phyloP scores from a whole-genome alignment of 2,329 filamentous ascomycete genomes.

The Paecilomyces fulvus region DNA sequence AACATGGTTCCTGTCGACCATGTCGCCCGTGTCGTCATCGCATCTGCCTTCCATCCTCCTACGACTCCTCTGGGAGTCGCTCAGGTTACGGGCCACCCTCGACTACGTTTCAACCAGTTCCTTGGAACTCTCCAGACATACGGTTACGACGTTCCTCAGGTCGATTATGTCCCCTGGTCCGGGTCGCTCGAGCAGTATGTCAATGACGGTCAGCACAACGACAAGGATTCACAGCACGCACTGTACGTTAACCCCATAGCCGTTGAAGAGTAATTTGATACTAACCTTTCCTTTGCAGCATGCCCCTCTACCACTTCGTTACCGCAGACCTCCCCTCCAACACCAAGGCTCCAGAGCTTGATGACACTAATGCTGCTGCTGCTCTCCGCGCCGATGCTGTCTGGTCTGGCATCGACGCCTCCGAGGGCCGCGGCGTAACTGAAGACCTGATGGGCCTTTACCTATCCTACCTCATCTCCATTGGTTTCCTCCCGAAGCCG shows the following conservation, averaged over 20 bases:
- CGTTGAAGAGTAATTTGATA: not conserved
- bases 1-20: conserved; percentile 85
- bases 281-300: conserved; percentile 20
- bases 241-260: conserved; percentile 36
- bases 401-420: conserved; percentile 51
- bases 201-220: conserved; percentile 46
- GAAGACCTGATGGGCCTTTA: conserved; percentile 56
- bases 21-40: conserved; percentile 71
- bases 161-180: conserved; percentile 63
- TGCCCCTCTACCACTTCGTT: conserved; percentile 68
- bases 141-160: conserved; percentile 61
- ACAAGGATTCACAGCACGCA: conserved; percentile 56
- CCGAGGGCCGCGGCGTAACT: conserved; percentile 47
- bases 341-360: conserved; percentile 64
- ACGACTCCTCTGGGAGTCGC: conserved; percentile 51
- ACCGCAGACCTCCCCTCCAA: conserved; percentile 60
- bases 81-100: conserved; percentile 72
- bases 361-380: conserved; percentile 59
- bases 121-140: conserved; percentile 62
- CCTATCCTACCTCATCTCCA: conserved; percentile 52
- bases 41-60: conserved; percentile 59
- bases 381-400: conserved; percentile 55
- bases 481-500: conserved; percentile 50
- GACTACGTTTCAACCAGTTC: conserved; percentile 69
- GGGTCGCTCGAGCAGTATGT: conserved; percentile 60